These are phyloP conservation scores for Nakaseomyces bracarensis DNA, from an alignment of 1,139 yeast genomes.

Conservation along the genomic window DNA sequence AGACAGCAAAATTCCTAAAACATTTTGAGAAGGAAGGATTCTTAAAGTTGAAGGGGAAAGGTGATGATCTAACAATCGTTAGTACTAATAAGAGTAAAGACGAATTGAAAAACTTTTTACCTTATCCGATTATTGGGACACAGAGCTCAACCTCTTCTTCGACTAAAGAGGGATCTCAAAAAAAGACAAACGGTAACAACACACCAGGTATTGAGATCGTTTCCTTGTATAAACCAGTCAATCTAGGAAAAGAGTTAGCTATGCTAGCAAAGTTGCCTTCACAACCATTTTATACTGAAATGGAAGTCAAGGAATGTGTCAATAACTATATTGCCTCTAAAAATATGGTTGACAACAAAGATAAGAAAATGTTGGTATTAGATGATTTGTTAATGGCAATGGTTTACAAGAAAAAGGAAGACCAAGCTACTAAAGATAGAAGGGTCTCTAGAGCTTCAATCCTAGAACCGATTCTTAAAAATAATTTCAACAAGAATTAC, in stretches of 20 bases:
- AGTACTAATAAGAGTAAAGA: conserved; percentile 44
- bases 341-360: conserved; percentile 43
- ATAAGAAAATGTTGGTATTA: conserved; percentile 42
- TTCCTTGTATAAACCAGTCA: conserved; percentile 48
- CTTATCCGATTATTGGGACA: conserved; percentile 37
- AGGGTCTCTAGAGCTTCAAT: conserved; percentile 45
- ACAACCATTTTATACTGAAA: conserved; percentile 41
- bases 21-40: conserved; percentile 72
- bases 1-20: conserved; percentile 74
- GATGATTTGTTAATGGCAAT: conserved; percentile 40
- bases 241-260: conserved; percentile 43
- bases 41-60: conserved; percentile 61
- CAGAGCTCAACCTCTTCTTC: conserved; percentile 12
- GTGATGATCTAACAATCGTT: conserved; percentile 58
- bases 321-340: conserved; percentile 48
- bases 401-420: conserved; percentile 26
- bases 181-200: not conserved
- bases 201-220: conserved; percentile 30
- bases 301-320: conserved; percentile 46
- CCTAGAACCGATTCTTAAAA: conserved; percentile 39
- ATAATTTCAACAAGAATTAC: conserved; percentile 50
- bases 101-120: conserved; percentile 49
- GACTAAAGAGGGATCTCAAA: not conserved
- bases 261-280: conserved; percentile 37
- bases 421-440: conserved; percentile 17